Percentiles rank a stretch among this genome's conserved stretches.
Conservation (phyloP, 805 yeast species). For the Cyberlindnera nakhonratchasimensis region DNA sequence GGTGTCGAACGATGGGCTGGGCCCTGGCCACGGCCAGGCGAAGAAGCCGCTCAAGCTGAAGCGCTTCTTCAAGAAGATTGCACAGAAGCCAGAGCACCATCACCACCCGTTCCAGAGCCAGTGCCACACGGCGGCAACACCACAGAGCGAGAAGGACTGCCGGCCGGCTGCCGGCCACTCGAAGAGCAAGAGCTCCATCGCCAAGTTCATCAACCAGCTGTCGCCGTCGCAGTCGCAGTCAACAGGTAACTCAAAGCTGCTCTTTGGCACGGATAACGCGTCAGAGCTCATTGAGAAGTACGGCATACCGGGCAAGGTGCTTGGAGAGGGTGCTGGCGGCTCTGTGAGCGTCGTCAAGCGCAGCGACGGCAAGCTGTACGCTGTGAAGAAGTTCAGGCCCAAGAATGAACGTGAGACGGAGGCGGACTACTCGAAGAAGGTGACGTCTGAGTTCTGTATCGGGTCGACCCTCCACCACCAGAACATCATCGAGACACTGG, state of each 20-base stretch:
- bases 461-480: constrained; percentile 77
- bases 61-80: constrained; percentile 50
- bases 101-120: neutral
- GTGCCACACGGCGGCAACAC: too few species aligned
- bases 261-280: constrained; percentile 39
- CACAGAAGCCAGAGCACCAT: constrained; percentile 8
- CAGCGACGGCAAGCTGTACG: constrained; percentile 61
- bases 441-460: constrained; percentile 76
- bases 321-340: constrained; percentile 96
- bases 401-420: constrained; percentile 59
- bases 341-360: constrained; percentile 78
- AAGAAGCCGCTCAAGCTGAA: constrained; percentile 34
- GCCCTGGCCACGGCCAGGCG: constrained; percentile 7
- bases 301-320: constrained; percentile 66
- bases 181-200: constrained; percentile 16
- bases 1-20: constrained; percentile 10
- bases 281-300: constrained; percentile 53
- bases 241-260: constrained; percentile 27
- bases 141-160: constrained; percentile 6
- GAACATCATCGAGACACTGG: constrained; percentile 78
- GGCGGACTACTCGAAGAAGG: constrained; percentile 70
- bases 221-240: constrained; percentile 23
- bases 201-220: constrained; percentile 24
- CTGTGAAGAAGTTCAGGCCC: constrained; percentile 82
- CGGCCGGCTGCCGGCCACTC: constrained; percentile 1